Evolutionary conservation across 805 yeast species (phyloP), one percentile per base, ranked within the genome.

Genomic region (Zygoascus ofunaensis): DNA sequence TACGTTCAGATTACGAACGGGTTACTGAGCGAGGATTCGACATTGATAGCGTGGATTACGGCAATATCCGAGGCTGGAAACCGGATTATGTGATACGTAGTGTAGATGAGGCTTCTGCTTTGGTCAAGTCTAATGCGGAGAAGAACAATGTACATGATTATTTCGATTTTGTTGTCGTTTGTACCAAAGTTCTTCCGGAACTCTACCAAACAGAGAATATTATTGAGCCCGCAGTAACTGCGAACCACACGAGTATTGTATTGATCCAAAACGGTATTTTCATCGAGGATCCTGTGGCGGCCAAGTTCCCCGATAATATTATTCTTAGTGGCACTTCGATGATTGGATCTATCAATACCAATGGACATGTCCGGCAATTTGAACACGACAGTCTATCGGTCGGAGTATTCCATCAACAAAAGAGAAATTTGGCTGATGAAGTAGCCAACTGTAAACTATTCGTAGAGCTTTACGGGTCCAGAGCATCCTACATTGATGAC

Each of bases 221-320:
- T 37, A 68, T 71, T 34, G 69, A 55, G 8, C 74, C 76, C 0
- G 77, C 74, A 3, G 71, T 80, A 33, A 63, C 73, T 28, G 59
- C 68, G 1, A 64, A 61, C 33, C 59, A 61, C 32, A 71, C 81
- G 4, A 62, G 75, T 12, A 62, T 80, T 36, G 71, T 81, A 1
- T 66, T 82, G 44, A 63, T 81, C 43, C 87, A 80, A 59, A 80
- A 79, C 56, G 87, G 86, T 0, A 65, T 80, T 47, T 84, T 77
- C 44, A 69, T 76, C 42, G 85, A 78, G 45, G 65, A 68, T 49
- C 79, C 80, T 12, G 64, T 79, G 17, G 63, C 74, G 43, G 60
- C 57, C n/a, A 65, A 65, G 14, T 80, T 65, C 54, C 83, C 82
- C 1, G 57, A 64, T 14, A 69, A 67, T 44, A 66, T 72, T 2